phyloP scores from a whole-genome alignment of 306 rosid species.

The Adenanthera pavonina region DNA sequence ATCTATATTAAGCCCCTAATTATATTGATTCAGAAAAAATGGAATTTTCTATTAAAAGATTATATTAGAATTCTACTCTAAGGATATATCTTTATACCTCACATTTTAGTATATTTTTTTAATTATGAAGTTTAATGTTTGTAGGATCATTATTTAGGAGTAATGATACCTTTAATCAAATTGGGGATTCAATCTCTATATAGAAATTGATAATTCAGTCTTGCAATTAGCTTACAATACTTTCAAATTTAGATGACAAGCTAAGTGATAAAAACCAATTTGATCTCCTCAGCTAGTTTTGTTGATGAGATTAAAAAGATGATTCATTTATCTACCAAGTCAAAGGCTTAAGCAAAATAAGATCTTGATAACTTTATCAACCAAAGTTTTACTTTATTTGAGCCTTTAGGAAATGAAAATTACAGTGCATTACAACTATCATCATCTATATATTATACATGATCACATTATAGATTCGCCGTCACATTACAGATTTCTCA shows the following conservation, averaged over 20 bases:
- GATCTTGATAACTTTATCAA: no score
- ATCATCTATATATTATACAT: neutral
- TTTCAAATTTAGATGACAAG: neutral
- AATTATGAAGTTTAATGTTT: neutral
- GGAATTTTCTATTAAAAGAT: neutral
- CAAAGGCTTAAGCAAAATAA: no score
- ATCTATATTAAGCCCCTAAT: no score
- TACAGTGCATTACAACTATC: neutral
- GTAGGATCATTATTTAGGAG: neutral
- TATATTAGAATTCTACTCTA: neutral
- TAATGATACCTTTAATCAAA: neutral
- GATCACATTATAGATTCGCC: neutral
- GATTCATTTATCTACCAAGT: no score
- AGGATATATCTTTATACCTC: neutral
- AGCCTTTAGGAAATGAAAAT: neutral
- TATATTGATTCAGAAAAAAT: neutral
- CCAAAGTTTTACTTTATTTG: no score
- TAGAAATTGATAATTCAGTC: no score
- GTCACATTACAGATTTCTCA: neutral
- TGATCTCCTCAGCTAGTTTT: neutral
- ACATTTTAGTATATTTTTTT: neutral
- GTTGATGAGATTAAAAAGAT: neutral
- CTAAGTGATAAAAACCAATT: neutral
- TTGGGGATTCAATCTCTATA: neutral
- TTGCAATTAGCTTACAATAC: neutral